Conservation (phyloP, 2,329 filamentous ascomycete genomes). For the Alternaria sp. region DNA sequence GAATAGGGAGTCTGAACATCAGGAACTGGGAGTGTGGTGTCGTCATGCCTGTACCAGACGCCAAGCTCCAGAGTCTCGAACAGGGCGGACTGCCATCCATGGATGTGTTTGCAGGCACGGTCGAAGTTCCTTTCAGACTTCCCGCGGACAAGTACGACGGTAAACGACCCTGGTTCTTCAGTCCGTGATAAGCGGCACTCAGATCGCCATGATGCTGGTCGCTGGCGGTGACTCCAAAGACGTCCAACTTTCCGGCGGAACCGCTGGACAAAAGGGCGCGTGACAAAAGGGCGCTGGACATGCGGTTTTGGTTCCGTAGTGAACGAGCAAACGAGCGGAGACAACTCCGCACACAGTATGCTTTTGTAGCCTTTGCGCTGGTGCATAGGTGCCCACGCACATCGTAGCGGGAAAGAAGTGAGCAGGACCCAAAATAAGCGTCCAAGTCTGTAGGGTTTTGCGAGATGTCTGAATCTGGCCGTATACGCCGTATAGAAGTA, state of each 20-base stretch:
- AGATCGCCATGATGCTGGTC: background rate
- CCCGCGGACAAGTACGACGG: conserved; percentile 63
- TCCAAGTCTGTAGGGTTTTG: background rate
- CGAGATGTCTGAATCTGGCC: background rate
- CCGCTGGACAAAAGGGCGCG: background rate
- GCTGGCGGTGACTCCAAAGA: background rate
- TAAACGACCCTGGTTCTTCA: conserved; percentile 57
- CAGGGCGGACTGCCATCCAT: conserved; percentile 44
- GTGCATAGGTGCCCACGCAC: background rate
- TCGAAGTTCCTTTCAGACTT: conserved; percentile 71
- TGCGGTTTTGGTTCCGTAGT: background rate
- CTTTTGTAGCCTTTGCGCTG: background rate
- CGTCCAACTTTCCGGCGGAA: background rate
- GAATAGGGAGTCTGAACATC: conserved; percentile 73
- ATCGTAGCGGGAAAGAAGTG: background rate
- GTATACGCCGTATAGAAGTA: background rate
- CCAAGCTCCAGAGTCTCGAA: conserved; percentile 20
- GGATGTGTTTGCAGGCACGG: conserved; percentile 61
- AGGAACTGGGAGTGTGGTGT: conserved; percentile 98
- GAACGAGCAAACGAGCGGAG: background rate
- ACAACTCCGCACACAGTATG: background rate
- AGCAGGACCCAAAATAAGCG: background rate
- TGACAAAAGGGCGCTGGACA: background rate
- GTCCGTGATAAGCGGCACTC: conserved; percentile 16
- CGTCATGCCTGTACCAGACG: conserved; percentile 66